These are phyloP conservation scores for Candida khao-thaluensis DNA, from an alignment of 805 yeast genomes.

Conservation along the genomic window DNA sequence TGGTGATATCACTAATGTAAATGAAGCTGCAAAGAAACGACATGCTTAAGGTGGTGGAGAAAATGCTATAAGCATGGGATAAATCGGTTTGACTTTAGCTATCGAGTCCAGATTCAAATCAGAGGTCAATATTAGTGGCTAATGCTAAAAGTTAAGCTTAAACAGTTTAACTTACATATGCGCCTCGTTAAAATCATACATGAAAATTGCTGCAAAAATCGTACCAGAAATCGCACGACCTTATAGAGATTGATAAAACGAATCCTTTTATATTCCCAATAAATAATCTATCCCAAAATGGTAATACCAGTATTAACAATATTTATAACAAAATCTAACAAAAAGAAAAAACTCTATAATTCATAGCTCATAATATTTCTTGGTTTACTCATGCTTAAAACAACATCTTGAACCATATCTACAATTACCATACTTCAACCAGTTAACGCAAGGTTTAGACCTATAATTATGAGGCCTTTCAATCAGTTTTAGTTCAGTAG, in stretches of 20 bases:
- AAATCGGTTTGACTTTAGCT: slow-evolving; percentile 45
- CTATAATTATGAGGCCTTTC: slow-evolving; percentile 82
- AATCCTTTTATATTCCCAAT: slow-evolving; percentile 4
- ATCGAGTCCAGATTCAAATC: no score
- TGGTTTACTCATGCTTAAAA: slow-evolving; percentile 60
- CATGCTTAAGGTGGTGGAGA: slow-evolving; percentile 27
- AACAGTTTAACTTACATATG: no score
- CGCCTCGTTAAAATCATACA: background rate
- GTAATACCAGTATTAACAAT: slow-evolving; percentile 8
- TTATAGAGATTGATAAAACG: background rate
- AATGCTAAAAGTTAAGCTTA: slow-evolving; percentile 79
- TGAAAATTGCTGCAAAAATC: background rate
- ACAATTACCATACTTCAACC: slow-evolving; percentile 79
- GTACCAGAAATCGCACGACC: no score
- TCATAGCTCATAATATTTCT: slow-evolving; percentile 1
- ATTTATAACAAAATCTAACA: background rate
- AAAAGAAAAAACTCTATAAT: background rate
- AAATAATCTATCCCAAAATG: slow-evolving; percentile 6
- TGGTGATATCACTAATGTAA: slow-evolving; percentile 30
- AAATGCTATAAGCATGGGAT: slow-evolving; percentile 32
- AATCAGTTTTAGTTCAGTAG: slow-evolving; percentile 67
- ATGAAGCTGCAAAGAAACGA: slow-evolving; percentile 32
- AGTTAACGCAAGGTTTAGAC: slow-evolving; percentile 87
- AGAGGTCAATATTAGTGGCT: slow-evolving; percentile 33
- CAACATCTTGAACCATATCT: slow-evolving; percentile 91